Percentiles rank a stretch among this genome's conserved stretches.
These are phyloP conservation scores for Pterulicium gracile DNA, from an alignment of 1,284 basidiomycete genomes.

Conservation along the genomic window DNA sequence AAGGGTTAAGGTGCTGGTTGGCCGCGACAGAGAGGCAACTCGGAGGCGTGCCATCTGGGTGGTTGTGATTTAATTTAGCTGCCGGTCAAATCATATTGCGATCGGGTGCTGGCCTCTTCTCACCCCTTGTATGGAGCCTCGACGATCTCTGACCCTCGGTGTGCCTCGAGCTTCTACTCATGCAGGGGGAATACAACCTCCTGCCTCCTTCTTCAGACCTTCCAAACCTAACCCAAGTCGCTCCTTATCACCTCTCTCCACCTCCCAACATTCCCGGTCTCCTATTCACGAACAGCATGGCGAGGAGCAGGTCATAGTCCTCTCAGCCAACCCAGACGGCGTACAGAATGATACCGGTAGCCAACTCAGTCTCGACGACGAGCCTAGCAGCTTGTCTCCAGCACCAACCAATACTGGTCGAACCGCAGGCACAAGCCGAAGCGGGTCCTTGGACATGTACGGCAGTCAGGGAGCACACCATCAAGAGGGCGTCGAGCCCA, in stretches of 20 bases:
- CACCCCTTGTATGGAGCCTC: slow-evolving; percentile 1
- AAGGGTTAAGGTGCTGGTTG: no score
- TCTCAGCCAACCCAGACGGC: slow-evolving; percentile 17
- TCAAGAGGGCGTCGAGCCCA: slow-evolving; percentile 43
- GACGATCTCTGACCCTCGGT: slow-evolving; percentile 1
- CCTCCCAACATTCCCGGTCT: slow-evolving; percentile 20
- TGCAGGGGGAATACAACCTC: slow-evolving; percentile 61
- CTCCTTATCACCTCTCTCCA: slow-evolving; percentile 21
- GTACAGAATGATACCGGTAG: slow-evolving; percentile 18
- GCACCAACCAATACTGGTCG: no score
- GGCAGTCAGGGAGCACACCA: no score
- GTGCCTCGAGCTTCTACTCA: slow-evolving; percentile 34
- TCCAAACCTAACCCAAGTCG: slow-evolving; percentile 40
- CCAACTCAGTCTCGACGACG: no score
- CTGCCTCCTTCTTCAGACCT: slow-evolving; percentile 65
- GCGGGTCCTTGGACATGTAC: no score
- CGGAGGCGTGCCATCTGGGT: no score
- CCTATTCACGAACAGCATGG: slow-evolving; percentile 8
- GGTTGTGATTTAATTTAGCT: no score
- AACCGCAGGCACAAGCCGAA: no score
- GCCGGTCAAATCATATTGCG: no score
- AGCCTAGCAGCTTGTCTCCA: no score
- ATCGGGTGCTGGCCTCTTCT: no score
- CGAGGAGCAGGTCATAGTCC: slow-evolving; percentile 15
- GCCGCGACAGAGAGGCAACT: no score